Evolutionary conservation across 306 rosid genomes (phyloP).

Genomic region (Fragaria ananassa): DNA sequence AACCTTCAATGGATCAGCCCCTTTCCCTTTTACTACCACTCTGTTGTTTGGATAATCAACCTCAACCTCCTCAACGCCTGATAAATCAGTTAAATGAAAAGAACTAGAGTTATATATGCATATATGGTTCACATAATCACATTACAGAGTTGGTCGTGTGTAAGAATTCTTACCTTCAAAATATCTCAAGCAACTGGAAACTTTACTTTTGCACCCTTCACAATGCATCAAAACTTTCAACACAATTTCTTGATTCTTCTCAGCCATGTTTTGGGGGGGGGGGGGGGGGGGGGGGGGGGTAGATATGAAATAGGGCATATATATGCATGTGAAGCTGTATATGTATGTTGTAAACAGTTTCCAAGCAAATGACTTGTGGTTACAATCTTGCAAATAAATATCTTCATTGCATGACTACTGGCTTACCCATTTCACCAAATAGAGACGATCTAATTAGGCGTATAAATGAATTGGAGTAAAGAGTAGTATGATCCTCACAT

Average conservation of each 20-base stretch:
- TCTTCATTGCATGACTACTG: background rate
- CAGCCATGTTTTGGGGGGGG: slow-evolving; percentile 1
- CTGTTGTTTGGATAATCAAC: slow-evolving; percentile 48
- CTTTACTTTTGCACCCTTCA: slow-evolving; percentile 57
- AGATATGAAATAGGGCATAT: background rate
- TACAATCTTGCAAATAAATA: background rate
- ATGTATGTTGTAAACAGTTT: background rate
- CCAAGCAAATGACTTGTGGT: background rate
- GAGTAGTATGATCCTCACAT: background rate
- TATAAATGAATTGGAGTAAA: background rate
- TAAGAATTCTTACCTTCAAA: slow-evolving; percentile 43
- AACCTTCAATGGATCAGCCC: slow-evolving; percentile 44
- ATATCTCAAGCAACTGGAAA: slow-evolving; percentile 50
- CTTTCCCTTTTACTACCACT: slow-evolving; percentile 56
- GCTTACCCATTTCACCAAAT: background rate
- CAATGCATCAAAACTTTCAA: slow-evolving; percentile 78
- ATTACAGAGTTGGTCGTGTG: background rate
- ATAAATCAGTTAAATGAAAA: background rate
- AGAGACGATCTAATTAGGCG: background rate
- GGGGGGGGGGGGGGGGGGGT: too few relatives aligned
- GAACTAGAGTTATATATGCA: background rate
- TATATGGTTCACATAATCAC: background rate
- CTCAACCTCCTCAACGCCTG: slow-evolving; percentile 58
- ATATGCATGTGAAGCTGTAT: background rate
- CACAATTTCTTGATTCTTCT: slow-evolving; percentile 38